Percentiles rank a stretch among this genome's conserved stretches.
Conservation (phyloP, 2,329 filamentous ascomycete species). For the Paraphaeosphaeria sporulosa region DNA sequence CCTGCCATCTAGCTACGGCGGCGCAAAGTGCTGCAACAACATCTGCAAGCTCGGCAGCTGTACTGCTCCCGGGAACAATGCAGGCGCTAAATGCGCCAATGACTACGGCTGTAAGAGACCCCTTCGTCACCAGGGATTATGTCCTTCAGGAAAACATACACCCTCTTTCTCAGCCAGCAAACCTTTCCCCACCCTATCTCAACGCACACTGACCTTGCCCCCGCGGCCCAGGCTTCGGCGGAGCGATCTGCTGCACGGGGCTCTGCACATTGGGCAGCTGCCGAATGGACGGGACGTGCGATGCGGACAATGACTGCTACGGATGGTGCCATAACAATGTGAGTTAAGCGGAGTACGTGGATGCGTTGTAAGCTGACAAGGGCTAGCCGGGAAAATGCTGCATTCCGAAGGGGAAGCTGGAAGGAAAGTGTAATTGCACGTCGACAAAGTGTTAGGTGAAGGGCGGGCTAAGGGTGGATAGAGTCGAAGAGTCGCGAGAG, state of each 20-base stretch:
- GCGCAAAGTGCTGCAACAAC: constrained; percentile 9
- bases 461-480: too few species aligned
- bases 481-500: too few species aligned
- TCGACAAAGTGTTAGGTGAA: neutral
- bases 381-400: neutral
- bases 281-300: constrained; percentile 15
- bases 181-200: too few species aligned
- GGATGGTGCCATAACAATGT: constrained; percentile 18
- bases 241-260: neutral
- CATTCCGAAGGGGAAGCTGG: neutral
- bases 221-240: too few species aligned
- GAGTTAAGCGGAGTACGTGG: neutral
- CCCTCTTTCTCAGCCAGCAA: too few species aligned
- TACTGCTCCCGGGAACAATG: neutral
- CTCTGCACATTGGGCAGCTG: constrained; percentile 12
- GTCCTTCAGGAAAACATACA: too few species aligned
- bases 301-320: constrained; percentile 16
- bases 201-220: too few species aligned
- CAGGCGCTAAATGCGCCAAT: neutral
- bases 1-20: constrained; percentile 3
- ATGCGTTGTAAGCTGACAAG: neutral
- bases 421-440: constrained; percentile 2
- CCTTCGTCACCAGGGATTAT: too few species aligned
- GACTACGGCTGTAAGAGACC: neutral
- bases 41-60: constrained; percentile 12